Percentiles rank a stretch among this genome's conserved stretches.
Conservation (phyloP, 371 early-diverging fungal species). For the Apophysomyces sp. region DNA sequence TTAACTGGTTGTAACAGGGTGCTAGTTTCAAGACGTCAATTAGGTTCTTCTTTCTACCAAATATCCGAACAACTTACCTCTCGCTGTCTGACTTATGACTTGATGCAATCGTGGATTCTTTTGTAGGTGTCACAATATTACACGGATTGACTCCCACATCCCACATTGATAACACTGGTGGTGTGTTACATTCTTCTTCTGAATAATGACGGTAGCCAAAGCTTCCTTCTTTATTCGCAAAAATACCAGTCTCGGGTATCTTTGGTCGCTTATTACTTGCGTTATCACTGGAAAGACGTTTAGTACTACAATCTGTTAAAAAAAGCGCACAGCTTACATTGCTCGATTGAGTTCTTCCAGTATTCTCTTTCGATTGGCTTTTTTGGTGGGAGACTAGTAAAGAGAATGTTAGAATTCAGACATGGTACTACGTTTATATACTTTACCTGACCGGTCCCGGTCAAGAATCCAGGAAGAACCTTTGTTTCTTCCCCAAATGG, state of each 20-base stretch:
- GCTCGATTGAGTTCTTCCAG: background rate
- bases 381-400: background rate
- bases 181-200: constrained; percentile 16
- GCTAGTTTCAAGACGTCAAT: background rate
- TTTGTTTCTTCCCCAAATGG: constrained; percentile 9
- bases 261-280: constrained; percentile 6
- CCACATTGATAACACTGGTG: constrained; percentile 26
- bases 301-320: background rate
- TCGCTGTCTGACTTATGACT: background rate
- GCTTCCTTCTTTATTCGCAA: constrained; percentile 8
- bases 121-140: background rate
- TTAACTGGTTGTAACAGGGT: background rate
- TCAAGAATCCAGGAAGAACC: constrained; percentile 20
- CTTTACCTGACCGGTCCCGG: constrained; percentile 4
- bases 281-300: constrained; percentile 4
- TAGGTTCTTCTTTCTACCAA: background rate
- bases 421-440: background rate
- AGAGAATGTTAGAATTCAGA: background rate
- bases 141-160: constrained; percentile 27
- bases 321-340: background rate
- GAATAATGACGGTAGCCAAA: constrained; percentile 18
- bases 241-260: constrained; percentile 11
- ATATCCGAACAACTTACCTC: background rate
- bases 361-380: background rate
- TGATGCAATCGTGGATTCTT: background rate